Evolutionary conservation across 768 basidiomycete genomes (phyloP), one percentile per base, ranked within the genome.

Genomic region (Postia placenta): DNA sequence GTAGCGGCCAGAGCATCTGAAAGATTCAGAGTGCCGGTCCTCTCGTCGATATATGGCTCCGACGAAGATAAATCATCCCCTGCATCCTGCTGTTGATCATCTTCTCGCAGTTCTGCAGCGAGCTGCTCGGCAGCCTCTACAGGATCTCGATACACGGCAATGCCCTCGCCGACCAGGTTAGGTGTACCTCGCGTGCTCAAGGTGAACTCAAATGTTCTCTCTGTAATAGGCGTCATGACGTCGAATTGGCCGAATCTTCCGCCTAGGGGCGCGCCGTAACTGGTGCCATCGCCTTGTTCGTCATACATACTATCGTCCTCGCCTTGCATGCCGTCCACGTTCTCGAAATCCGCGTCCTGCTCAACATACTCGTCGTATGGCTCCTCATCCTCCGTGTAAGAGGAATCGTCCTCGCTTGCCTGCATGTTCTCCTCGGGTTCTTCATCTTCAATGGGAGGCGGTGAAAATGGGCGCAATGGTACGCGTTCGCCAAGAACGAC

Each of bases 221-320:
- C 96, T 11, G 91, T 91, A 65, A 98, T 97, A 2, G 96, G 95
- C 7, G 95, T 98, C 92, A 99, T 93, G 48, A 94, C 84, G 60
- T 87, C 83, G 68, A 97, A 88, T 50, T 78, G 74, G 28, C 86
- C 87, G 61, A 89, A 87, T 23, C 88, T 79, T 15, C 87, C 83
- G 14, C 84, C 85, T 44, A 85, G 71, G 24, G 86, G 84, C 17
- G 74, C 67, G 2, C 52, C 52, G 24, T 63, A 57, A 9, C 57
- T 52, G 2, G 59, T 57, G 14, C 60, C 49, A 20, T 60, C 52
- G 17, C 64, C 63, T 1, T 64, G 60, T 19, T 61, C 51, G 38
- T 49, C 50, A 9, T 47, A 48, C 36, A 48, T 39, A 38, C 42
- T 46, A 28, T 58, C 51, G 11, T 55, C 47, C 5, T 41, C 55